Evolutionary conservation across 2,329 filamentous ascomycete species (phyloP).

Genomic region (Massarina eburnea): DNA sequence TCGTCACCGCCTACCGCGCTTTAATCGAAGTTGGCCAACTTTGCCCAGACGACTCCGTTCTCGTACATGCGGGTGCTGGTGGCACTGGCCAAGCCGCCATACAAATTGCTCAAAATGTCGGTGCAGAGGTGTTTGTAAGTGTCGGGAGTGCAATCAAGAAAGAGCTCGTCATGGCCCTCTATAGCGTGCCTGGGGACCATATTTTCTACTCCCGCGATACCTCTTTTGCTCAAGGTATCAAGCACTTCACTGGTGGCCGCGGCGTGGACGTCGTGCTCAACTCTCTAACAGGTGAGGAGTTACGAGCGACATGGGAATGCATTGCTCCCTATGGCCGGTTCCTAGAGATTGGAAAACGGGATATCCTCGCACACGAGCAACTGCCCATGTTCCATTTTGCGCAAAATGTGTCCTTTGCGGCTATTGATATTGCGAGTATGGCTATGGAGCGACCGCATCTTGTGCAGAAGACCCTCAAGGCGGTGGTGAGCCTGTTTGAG

Average conservation of each 20-base stretch:
- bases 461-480: background rate
- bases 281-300: conserved; percentile 18
- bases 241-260: conserved; percentile 19
- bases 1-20: conserved; percentile 13
- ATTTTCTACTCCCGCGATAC: conserved; percentile 29
- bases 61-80: conserved; percentile 27
- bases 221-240: conserved; percentile 23
- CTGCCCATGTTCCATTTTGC: conserved; percentile 14
- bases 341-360: conserved; percentile 17
- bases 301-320: conserved; percentile 44
- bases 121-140: conserved; percentile 20
- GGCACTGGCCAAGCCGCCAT: conserved; percentile 21
- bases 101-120: conserved; percentile 13
- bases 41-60: conserved; percentile 25
- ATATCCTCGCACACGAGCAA: conserved; percentile 9
- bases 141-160: conserved; percentile 17
- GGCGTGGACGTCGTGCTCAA: conserved; percentile 40
- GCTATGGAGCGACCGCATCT: background rate
- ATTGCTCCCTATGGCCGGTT: conserved; percentile 36
- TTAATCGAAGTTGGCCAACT: conserved; percentile 23
- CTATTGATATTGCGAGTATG: conserved; percentile 4
- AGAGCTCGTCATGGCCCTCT: conserved; percentile 9
- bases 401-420: conserved; percentile 6
- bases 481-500: background rate
- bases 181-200: conserved; percentile 18